phyloP scores from a whole-genome alignment of 2,329 filamentous ascomycete species.

The Alternaria dauci region DNA sequence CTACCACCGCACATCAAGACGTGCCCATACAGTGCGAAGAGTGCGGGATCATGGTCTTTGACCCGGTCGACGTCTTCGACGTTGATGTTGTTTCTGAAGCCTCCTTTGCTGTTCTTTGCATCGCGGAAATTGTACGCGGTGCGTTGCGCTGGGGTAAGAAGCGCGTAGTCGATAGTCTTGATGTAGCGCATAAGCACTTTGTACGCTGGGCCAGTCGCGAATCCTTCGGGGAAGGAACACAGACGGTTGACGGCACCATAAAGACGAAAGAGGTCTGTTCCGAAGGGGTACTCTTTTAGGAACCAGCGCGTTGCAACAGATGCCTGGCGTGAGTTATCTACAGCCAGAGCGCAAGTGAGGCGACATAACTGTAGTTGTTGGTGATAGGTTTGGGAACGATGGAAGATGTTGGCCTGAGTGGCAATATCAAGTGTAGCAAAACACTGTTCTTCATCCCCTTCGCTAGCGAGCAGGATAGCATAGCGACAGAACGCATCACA shows the following conservation, averaged over 20 bases:
- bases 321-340: conserved; percentile 78
- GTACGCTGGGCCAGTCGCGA: conserved; percentile 81
- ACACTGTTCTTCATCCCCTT: conserved; percentile 72
- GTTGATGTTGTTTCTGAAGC: conserved; percentile 49
- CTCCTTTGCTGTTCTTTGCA: conserved; percentile 49
- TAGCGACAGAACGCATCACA: conserved; percentile 90
- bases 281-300: conserved; percentile 81
- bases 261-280: conserved; percentile 83
- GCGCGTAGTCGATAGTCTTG: conserved; percentile 80
- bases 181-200: conserved; percentile 93
- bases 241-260: conserved; percentile 81
- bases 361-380: conserved; percentile 80
- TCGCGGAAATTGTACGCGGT: conserved; percentile 52
- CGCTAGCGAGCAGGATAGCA: conserved; percentile 75
- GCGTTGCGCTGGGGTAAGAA: conserved; percentile 64
- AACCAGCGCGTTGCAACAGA: conserved; percentile 81
- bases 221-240: conserved; percentile 76
- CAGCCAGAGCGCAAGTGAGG: conserved; percentile 83
- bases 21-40: conserved; percentile 89
- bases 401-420: conserved; percentile 82
- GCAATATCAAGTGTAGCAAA: conserved; percentile 84
- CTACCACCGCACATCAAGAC: conserved; percentile 85
- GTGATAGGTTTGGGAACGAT: conserved; percentile 70
- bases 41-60: conserved; percentile 69
- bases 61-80: conserved; percentile 52